phyloP scores from a whole-genome alignment of 164 flowering plant species.

The Dillenia suffruticosa region DNA sequence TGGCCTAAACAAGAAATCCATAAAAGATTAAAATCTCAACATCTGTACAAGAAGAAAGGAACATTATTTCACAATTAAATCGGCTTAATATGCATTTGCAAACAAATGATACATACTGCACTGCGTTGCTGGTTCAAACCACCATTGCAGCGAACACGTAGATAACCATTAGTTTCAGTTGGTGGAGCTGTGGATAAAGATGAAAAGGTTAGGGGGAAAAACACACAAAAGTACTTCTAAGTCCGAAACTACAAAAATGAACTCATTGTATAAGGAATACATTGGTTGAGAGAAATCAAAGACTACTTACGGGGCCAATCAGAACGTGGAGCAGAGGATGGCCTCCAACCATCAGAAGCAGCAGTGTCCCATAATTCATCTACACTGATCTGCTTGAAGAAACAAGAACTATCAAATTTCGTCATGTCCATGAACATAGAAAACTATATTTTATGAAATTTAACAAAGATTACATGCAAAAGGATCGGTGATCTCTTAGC shows the following conservation, averaged over 20 bases:
- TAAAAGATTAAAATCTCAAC: too few relatives aligned
- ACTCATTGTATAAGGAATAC: not conserved
- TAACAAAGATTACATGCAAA: too few relatives aligned
- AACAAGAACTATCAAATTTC: not conserved
- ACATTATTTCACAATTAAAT: too few relatives aligned
- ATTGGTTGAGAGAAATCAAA: not conserved
- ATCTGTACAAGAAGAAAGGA: too few relatives aligned
- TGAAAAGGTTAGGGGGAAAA: not conserved
- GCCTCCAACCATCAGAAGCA: constrained; percentile 83
- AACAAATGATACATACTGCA: constrained; percentile 58
- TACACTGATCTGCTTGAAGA: constrained; percentile 39
- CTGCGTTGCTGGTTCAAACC: constrained; percentile 96
- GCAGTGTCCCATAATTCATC: constrained; percentile 79
- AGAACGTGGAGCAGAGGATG: constrained; percentile 90
- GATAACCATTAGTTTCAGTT: constrained; percentile 70
- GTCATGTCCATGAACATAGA: not conserved
- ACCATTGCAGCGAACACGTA: constrained; percentile 94
- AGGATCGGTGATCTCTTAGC: too few relatives aligned
- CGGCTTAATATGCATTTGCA: not conserved
- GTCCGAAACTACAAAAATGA: not conserved
- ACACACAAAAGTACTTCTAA: not conserved
- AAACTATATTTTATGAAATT: not conserved
- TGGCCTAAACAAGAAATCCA: too few relatives aligned
- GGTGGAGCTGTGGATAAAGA: constrained; percentile 67
- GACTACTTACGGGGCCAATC: constrained; percentile 78